phyloP scores from a whole-genome alignment of 2,329 filamentous ascomycete species.

The Fusarium sp. region DNA sequence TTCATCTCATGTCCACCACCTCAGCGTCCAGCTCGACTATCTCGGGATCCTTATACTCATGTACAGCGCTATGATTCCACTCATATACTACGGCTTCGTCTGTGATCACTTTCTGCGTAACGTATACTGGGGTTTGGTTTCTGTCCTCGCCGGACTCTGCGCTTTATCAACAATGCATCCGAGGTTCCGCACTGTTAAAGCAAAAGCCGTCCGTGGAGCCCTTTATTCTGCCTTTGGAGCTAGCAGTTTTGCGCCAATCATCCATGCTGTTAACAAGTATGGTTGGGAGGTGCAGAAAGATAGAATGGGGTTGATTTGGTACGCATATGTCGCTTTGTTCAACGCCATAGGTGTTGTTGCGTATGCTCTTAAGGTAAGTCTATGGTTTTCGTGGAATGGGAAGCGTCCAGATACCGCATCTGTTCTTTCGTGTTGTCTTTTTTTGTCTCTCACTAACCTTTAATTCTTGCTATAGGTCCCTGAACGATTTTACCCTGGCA shows the following conservation, averaged over 20 bases:
- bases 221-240: not conserved
- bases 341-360: not conserved
- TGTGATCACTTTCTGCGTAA: not conserved
- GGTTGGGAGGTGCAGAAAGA: not conserved
- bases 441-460: not conserved
- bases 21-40: not conserved
- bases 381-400: not conserved
- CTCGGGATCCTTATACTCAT: not conserved
- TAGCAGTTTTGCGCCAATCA: not conserved
- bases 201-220: not conserved
- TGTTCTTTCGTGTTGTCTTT: not conserved
- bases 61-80: not conserved
- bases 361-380: not conserved
- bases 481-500: not conserved
- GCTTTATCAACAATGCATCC: not conserved
- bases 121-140: not conserved
- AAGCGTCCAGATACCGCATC: not conserved
- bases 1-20: not conserved
- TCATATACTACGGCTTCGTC: slow-evolving; percentile 1
- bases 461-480: not conserved
- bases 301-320: not conserved
- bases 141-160: not conserved
- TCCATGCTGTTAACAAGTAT: not conserved
- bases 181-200: not conserved
- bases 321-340: not conserved